A percentile compares a stretch with the other conserved stretches of the same genome.
These are phyloP conservation scores for Leersia perrieri DNA, from an alignment of 176 grass and related monocot genomes.

Conservation along the genomic window DNA sequence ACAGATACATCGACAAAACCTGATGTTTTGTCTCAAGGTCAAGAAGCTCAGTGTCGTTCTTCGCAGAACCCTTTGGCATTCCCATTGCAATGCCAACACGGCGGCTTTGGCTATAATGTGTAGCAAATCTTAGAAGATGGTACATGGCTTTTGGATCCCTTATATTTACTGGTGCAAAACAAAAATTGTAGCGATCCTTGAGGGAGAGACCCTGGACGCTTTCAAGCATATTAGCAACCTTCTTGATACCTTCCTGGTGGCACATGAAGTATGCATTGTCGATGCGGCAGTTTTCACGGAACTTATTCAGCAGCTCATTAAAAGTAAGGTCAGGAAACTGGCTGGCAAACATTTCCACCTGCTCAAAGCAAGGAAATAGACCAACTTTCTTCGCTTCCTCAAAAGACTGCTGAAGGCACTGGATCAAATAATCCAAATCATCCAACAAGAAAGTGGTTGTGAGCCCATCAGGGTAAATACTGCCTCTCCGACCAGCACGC, in stretches of 20 bases:
- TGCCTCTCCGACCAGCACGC: constrained; percentile 83
- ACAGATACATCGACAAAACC: constrained; percentile 90
- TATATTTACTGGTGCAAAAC: constrained; percentile 90
- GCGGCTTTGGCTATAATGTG: constrained; percentile 63
- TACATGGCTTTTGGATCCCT: constrained; percentile 97
- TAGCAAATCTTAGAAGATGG: constrained; percentile 90
- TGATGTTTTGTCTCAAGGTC: constrained; percentile 98
- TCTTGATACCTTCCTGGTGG: constrained; percentile 66
- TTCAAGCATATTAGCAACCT: constrained; percentile 97
- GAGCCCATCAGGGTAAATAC: constrained; percentile 86
- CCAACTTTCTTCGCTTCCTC: constrained; percentile 70
- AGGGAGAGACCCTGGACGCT: constrained; percentile 74
- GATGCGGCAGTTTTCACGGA: constrained; percentile 71
- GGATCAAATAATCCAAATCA: constrained; percentile 87
- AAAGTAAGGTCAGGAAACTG: constrained; percentile 62
- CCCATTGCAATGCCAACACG: constrained; percentile 89
- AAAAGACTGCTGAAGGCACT: constrained; percentile 87
- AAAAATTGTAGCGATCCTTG: constrained; percentile 88
- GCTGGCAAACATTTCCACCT: constrained; percentile 87
- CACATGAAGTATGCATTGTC: constrained; percentile 88
- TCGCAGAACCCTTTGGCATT: constrained; percentile 76
- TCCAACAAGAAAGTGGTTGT: constrained; percentile 75
- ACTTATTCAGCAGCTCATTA: constrained; percentile 73
- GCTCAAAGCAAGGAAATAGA: constrained; percentile 92
- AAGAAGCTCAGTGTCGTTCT: constrained; percentile 85